phyloP scores from a whole-genome alignment of 2,329 filamentous ascomycete species.

The Conoideocrella luteorostrata region DNA sequence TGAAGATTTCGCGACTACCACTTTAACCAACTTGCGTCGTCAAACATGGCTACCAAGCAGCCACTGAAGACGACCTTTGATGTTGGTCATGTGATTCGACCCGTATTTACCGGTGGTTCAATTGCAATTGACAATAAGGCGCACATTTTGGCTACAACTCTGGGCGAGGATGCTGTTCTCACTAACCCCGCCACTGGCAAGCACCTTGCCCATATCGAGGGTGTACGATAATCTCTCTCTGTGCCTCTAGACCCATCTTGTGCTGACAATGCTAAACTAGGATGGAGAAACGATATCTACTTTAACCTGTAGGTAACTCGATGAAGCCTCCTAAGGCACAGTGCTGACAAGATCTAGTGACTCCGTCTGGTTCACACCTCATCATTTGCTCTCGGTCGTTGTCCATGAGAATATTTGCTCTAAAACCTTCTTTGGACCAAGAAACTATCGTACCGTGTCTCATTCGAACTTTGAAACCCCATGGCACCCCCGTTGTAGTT shows the following conservation, averaged over 20 bases:
- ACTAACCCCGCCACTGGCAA: conserved; percentile 78
- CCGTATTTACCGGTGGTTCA: conserved; percentile 88
- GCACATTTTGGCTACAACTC: conserved; percentile 73
- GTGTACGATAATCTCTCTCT: conserved; percentile 44
- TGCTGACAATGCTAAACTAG: conserved; percentile 30
- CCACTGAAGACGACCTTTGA: conserved; percentile 85
- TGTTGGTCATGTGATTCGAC: conserved; percentile 73
- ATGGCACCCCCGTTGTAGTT: conserved; percentile 82
- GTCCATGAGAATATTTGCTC: conserved; percentile 84
- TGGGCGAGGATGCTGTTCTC: conserved; percentile 88
- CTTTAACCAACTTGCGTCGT: conserved; percentile 1
- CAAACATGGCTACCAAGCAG: conserved; percentile 51
- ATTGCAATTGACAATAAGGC: conserved; percentile 77
- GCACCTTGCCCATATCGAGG: conserved; percentile 80
- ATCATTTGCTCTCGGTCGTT: conserved; percentile 91
- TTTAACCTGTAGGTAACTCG: conserved; percentile 46
- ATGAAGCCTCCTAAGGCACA: not conserved
- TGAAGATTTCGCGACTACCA: not conserved
- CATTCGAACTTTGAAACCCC: conserved; percentile 77
- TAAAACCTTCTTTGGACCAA: conserved; percentile 53
- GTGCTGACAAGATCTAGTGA: conserved; percentile 49
- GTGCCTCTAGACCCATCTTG: not conserved
- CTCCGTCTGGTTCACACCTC: conserved; percentile 80
- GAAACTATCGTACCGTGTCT: conserved; percentile 59
- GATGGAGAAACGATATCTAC: conserved; percentile 78